Evolutionary conservation across 148 eudicot genomes (phyloP).

Genomic region (Beta vulgaris): DNA sequence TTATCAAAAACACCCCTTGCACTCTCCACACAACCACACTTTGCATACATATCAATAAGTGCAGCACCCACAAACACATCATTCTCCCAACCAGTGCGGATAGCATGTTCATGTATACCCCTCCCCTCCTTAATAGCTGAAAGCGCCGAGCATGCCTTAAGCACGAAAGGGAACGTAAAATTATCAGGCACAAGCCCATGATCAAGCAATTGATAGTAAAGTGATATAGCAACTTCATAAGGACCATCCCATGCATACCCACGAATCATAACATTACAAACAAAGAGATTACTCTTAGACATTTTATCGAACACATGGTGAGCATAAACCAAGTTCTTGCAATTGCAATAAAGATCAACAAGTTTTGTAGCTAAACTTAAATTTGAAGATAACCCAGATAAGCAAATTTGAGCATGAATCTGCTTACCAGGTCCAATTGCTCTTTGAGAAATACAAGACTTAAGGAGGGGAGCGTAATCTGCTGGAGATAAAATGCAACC

Average conservation of each 20-base stretch:
- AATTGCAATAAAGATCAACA: constrained; percentile 57
- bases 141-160: constrained; percentile 70
- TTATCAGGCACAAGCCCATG: constrained; percentile 67
- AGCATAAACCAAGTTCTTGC: constrained; percentile 46
- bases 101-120: constrained; percentile 60
- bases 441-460: constrained; percentile 47
- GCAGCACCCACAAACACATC: constrained; percentile 83
- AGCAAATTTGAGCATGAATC: constrained; percentile 58
- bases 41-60: constrained; percentile 82
- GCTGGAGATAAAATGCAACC: constrained; percentile 10
- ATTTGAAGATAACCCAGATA: constrained; percentile 46
- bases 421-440: constrained; percentile 76
- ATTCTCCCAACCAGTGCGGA: constrained; percentile 56
- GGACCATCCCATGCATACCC: constrained; percentile 95
- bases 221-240: constrained; percentile 48
- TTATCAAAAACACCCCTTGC: constrained; percentile 56
- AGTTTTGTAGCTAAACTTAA: constrained; percentile 60
- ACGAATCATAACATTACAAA: constrained; percentile 85
- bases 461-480: constrained; percentile 42
- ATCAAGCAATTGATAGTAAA: constrained; percentile 51
- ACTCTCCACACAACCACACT: constrained; percentile 58
- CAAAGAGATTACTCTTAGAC: constrained; percentile 59
- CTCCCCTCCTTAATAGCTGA: constrained; percentile 54
- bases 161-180: constrained; percentile 79
- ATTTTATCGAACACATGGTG: constrained; percentile 71